Evolutionary conservation across 352 stramenopile species (phyloP).

Genomic region (Globisporangium emineosum): DNA sequence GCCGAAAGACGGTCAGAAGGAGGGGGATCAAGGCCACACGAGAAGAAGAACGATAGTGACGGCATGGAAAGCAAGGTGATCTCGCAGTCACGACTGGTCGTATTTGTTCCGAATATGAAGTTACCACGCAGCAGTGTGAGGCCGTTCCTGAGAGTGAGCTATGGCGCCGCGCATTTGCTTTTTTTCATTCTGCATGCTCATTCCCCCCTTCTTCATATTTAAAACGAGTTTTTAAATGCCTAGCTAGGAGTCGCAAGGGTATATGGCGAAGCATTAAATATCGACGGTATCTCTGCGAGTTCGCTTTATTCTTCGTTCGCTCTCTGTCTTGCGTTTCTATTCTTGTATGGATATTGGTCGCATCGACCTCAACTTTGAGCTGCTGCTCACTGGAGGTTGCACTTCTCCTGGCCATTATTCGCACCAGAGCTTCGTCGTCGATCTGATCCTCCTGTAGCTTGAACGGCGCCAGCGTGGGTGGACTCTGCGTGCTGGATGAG

Average conservation of each 20-base stretch:
- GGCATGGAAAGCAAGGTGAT: not conserved
- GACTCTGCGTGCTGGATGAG: conserved; percentile 66
- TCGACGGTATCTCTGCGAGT: conserved; percentile 2
- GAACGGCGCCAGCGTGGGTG: conserved; percentile 27
- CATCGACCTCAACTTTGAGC: not conserved
- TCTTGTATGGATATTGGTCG: not conserved
- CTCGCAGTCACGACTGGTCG: not conserved
- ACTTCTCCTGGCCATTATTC: conserved; percentile 47
- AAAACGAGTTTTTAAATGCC: conserved; percentile 12
- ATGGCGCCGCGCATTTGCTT: not conserved
- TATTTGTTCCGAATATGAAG: not conserved
- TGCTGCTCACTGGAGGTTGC: conserved; percentile 23
- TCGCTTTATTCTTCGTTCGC: not conserved
- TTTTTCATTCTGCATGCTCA: not conserved
- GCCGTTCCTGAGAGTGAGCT: no score
- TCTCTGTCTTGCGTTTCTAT: not conserved
- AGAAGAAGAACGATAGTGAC: not conserved
- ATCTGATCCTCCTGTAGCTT: conserved; percentile 15
- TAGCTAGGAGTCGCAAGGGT: not conserved
- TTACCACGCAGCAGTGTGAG: not conserved
- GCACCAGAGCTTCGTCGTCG: not conserved
- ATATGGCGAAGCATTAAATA: conserved; percentile 1
- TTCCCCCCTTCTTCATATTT: conserved; percentile 8
- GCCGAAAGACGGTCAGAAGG: conserved; percentile 7
- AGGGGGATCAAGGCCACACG: not conserved